Evolutionary conservation across 306 rosid species (phyloP), one percentile per base, ranked within the genome.

Genomic region (Citrullus mucosospermus): DNA sequence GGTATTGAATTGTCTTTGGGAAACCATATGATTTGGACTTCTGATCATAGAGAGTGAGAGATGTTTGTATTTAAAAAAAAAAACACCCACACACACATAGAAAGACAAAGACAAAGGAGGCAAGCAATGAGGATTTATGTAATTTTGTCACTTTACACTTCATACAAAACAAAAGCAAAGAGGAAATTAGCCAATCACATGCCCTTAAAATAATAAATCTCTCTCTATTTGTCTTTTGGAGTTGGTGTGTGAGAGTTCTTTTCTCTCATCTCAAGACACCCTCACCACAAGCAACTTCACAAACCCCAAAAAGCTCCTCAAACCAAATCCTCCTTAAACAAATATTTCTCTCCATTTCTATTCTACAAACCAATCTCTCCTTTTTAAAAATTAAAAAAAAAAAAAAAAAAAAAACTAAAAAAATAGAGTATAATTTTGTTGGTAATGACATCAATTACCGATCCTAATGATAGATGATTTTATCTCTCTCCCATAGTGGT

Each of bases 231-330:
- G 6, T 60, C 67, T 60, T 32, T 60, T 59, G 65, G 16, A 28
- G 39, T 60, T 28, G 67, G 67, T 60, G 81, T 82, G 70, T 53
- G 54, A 59, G 82, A 84, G 96, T 88, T 86, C 93, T 86, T 88
- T 87, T 73, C 94, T 88, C 98, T 85, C 80, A 25, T 91, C 90
- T 77, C 84, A 91, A 91, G 96, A 87, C 89, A 88, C 82, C 89
- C 85, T 76, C 83, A 51, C 74, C 82, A 81, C 91, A 86, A 87
- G 88, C 88, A 85, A 89, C n/a, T 28, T 85, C 82, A 84, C 82
- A 75, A 58, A 48, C 12, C 56, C 76, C 36, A 28, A 70, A 44
- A 70, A 43, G 2, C 73, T 67, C 73, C 18, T 20, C 2, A 60
- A 13, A 60, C 30, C 46, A 41, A n/a, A 62, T 62, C 41, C 69